Conservation (phyloP, 2,329 filamentous ascomycete species). For the Botrytis aclada region DNA sequence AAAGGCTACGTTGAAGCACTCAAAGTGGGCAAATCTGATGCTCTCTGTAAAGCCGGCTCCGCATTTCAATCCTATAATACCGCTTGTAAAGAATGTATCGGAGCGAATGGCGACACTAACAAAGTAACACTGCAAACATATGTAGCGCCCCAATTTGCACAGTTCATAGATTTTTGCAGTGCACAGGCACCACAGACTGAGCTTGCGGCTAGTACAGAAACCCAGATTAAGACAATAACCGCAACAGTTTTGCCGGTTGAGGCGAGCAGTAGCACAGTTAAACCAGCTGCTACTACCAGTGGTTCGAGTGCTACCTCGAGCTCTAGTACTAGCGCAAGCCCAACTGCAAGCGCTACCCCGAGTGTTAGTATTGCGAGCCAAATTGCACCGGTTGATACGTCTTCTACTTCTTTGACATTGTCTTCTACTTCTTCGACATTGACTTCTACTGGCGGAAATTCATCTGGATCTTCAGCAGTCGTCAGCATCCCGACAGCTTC, state of each 20-base stretch:
- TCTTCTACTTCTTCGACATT: not conserved
- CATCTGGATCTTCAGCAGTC: not conserved
- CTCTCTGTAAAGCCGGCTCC: constrained; percentile 46
- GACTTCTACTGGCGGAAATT: not conserved
- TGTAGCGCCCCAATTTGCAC: constrained; percentile 28
- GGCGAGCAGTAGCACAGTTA: not conserved
- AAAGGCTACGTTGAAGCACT: constrained; percentile 47
- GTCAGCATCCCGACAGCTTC: not conserved
- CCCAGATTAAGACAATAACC: not conserved
- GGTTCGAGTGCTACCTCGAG: not conserved
- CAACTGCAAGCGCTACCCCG: not conserved
- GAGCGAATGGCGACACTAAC: constrained; percentile 15
- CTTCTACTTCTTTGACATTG: not conserved
- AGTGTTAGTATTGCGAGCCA: constrained; percentile 14
- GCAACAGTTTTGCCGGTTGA: constrained; percentile 3
- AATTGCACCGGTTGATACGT: not conserved
- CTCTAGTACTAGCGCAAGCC: not conserved
- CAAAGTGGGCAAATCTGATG: constrained; percentile 45
- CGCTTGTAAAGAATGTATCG: constrained; percentile 40
- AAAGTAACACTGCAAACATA: constrained; percentile 20
- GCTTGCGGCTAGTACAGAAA: constrained; percentile 19
- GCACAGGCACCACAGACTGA: constrained; percentile 22
- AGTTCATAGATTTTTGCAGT: constrained; percentile 32
- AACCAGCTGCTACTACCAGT: not conserved
- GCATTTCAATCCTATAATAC: constrained; percentile 42